phyloP scores from a whole-genome alignment of 352 stramenopile species.

The Globisporangium acanthophoron region DNA sequence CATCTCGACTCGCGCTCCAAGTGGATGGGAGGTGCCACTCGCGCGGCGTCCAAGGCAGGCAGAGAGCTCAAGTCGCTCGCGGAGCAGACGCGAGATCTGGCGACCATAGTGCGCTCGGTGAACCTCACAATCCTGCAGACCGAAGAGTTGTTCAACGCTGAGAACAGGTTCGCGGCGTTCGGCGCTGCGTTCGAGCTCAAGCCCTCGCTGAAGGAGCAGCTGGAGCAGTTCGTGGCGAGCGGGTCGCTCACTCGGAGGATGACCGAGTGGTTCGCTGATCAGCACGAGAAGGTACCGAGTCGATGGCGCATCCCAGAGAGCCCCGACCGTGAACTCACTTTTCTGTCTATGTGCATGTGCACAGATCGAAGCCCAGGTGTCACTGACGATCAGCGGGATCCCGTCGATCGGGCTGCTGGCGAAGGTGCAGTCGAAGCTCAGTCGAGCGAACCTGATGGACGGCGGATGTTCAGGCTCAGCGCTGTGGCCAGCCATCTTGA shows the following conservation, averaged over 20 bases:
- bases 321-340: background rate
- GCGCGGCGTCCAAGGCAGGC: constrained; percentile 2
- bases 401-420: constrained; percentile 52
- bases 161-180: constrained; percentile 16
- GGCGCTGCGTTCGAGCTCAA: constrained; percentile 18
- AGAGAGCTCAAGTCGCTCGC: constrained; percentile 10
- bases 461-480: constrained; percentile 25
- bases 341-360: background rate
- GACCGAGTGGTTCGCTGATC: constrained; percentile 26
- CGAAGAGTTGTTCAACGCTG: constrained; percentile 48
- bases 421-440: constrained; percentile 51
- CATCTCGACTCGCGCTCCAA: constrained; percentile 49
- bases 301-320: background rate
- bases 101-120: constrained; percentile 56
- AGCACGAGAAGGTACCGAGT: constrained; percentile 30
- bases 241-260: constrained; percentile 25
- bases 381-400: constrained; percentile 47
- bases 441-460: constrained; percentile 27
- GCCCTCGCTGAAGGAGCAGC: constrained; percentile 18
- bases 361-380: constrained; percentile 38
- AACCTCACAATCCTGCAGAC: constrained; percentile 48
- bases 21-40: constrained; percentile 28
- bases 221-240: constrained; percentile 27
- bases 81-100: constrained; percentile 28
- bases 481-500: constrained; percentile 26